phyloP scores from a whole-genome alignment of 202 grass and related monocot genomes.

The Digitaria exilis region DNA sequence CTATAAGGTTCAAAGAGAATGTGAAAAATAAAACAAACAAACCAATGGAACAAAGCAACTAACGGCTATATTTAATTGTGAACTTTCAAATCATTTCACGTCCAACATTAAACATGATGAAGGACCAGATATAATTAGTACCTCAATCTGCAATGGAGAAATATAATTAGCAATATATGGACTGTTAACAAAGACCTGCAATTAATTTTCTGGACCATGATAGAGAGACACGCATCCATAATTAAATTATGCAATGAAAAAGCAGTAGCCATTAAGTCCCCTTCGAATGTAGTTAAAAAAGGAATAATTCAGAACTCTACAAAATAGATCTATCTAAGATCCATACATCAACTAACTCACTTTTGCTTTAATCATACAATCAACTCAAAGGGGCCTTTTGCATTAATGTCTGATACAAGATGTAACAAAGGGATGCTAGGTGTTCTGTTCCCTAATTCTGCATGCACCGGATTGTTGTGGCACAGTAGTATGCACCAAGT shows the following conservation, averaged over 20 bases:
- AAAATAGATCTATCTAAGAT: background rate
- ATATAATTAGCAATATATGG: background rate
- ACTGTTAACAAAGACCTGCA: background rate
- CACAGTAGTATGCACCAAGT: background rate
- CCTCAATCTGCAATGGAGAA: background rate
- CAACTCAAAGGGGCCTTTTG: background rate
- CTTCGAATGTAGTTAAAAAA: background rate
- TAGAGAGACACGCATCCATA: background rate
- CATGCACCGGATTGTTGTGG: background rate
- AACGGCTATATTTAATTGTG: background rate
- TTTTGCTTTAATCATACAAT: conserved; percentile 5
- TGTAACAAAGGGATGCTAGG: background rate
- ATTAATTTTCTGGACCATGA: background rate
- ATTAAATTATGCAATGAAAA: background rate
- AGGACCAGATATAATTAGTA: conserved; percentile 5
- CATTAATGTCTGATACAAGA: background rate
- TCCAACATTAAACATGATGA: conserved; percentile 39
- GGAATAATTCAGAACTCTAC: background rate
- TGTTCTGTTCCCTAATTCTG: background rate
- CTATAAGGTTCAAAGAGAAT: conserved; percentile 21
- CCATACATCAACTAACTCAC: background rate
- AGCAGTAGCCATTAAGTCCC: background rate
- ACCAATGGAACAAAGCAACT: background rate
- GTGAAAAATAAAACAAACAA: background rate
- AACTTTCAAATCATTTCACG: conserved; percentile 13